A percentile compares a stretch with the other conserved stretches of the same genome.
phyloP scores from a whole-genome alignment of 805 yeast genomes.

The Myxozyma melibiosi region DNA sequence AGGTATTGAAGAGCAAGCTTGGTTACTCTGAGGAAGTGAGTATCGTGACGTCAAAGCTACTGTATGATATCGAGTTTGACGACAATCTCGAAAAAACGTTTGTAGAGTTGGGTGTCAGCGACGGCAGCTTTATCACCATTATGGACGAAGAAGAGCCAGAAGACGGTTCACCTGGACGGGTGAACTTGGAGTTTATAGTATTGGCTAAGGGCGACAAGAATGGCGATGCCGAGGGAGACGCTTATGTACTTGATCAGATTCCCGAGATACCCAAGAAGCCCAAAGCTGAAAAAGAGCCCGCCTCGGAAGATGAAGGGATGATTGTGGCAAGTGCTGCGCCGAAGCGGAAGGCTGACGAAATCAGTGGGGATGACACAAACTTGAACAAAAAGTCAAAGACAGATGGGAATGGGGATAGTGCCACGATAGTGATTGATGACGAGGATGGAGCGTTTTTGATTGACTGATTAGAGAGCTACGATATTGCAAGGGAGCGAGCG shows the following conservation, averaged over 20 bases:
- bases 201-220: conserved; percentile 20
- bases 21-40: conserved; percentile 59
- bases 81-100: conserved; percentile 63
- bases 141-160: conserved; percentile 82
- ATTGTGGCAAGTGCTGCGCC: neutral
- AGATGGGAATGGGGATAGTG: conserved; percentile 10
- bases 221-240: neutral
- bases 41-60: conserved; percentile 61
- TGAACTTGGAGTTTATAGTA: conserved; percentile 47
- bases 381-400: conserved; percentile 15
- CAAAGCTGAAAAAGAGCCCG: neutral
- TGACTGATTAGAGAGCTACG: conserved; percentile 6
- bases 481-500: too few relatives aligned
- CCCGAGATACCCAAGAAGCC: conserved; percentile 31
- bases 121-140: conserved; percentile 67
- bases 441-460: conserved; percentile 35
- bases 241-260: conserved; percentile 1
- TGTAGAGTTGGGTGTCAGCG: conserved; percentile 53
- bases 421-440: conserved; percentile 26
- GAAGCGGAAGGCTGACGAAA: conserved; percentile 26
- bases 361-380: neutral
- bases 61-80: conserved; percentile 87
- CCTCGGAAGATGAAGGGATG: neutral
- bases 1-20: conserved; percentile 51
- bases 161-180: conserved; percentile 45